Evolutionary conservation across 129 eudicot genomes (phyloP).

Genomic region (Scalesia atractyloides): DNA sequence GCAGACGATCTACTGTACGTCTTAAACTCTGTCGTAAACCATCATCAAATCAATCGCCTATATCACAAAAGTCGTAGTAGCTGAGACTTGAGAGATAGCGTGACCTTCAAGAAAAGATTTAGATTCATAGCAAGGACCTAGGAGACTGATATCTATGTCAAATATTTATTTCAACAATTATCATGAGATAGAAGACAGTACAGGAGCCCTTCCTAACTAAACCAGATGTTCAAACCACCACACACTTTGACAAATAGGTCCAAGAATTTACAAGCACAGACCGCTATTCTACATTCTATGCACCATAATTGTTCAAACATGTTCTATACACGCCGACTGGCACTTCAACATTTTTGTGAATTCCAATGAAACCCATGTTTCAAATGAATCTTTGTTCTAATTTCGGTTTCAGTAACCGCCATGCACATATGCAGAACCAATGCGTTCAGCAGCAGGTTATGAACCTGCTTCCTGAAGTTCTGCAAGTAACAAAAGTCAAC

Average conservation of each 20-base stretch:
- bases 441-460: conserved; percentile 22
- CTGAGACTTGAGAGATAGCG: no score
- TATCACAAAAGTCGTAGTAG: no score
- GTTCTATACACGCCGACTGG: conserved; percentile 31
- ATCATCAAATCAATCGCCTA: no score
- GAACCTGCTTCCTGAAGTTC: conserved; percentile 36
- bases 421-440: conserved; percentile 7
- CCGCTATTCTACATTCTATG: conserved; percentile 12
- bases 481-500: conserved; percentile 28
- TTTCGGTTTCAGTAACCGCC: conserved; percentile 17
- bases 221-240: conserved; percentile 24
- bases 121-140: background rate
- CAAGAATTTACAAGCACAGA: conserved; percentile 32
- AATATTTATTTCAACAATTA: conserved; percentile 9
- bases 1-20: no score
- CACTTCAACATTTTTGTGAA: conserved; percentile 10
- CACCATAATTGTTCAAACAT: conserved; percentile 18
- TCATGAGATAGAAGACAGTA: background rate
- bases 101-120: no score
- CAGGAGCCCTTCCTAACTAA: conserved; percentile 18
- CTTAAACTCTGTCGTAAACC: no score
- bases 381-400: background rate
- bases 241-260: conserved; percentile 25
- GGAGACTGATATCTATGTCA: conserved; percentile 8
- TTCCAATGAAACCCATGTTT: conserved; percentile 5